A percentile compares a stretch with the other conserved stretches of the same genome.
phyloP scores from a whole-genome alignment of 2,329 filamentous ascomycete species.

The Sporothrix mexicana region DNA sequence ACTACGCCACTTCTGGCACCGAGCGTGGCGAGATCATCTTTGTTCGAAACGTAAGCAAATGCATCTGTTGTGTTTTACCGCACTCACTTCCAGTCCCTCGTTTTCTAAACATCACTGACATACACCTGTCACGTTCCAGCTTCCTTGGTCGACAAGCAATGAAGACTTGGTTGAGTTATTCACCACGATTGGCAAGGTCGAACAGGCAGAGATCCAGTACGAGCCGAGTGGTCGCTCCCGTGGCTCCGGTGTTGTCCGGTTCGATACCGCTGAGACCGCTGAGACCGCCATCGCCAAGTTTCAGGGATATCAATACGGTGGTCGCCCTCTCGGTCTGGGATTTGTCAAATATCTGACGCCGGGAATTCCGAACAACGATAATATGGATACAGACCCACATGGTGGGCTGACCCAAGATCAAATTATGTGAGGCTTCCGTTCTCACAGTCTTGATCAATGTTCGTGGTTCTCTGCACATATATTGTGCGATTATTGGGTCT shows the following conservation, averaged over 20 bases:
- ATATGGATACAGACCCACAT: constrained; percentile 82
- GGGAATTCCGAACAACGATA: constrained; percentile 65
- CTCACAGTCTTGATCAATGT: neutral
- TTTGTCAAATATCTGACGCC: constrained; percentile 90
- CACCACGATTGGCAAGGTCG: constrained; percentile 96
- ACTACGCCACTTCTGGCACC: constrained; percentile 84
- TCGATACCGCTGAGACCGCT: constrained; percentile 80
- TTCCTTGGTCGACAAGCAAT: constrained; percentile 99
- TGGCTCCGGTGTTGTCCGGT: constrained; percentile 95
- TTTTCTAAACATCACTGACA: constrained; percentile 35
- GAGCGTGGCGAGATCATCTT: constrained; percentile 87
- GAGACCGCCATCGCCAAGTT: constrained; percentile 97
- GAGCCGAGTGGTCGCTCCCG: constrained; percentile 94
- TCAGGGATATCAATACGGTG: constrained; percentile 95
- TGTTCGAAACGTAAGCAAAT: constrained; percentile 83
- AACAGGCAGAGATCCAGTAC: constrained; percentile 99
- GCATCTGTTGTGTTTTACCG: neutral
- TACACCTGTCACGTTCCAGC: constrained; percentile 55
- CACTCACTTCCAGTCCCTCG: constrained; percentile 37
- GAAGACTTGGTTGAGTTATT: constrained; percentile 96
- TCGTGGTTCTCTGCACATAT: too few relatives aligned
- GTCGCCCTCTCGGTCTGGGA: constrained; percentile 87
- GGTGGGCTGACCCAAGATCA: constrained; percentile 91
- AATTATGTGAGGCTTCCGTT: constrained; percentile 72
- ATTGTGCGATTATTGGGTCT: too few relatives aligned